These are phyloP conservation scores for Eucommia ulmoides DNA, from an alignment of 257 asterid species.

Conservation along the genomic window DNA sequence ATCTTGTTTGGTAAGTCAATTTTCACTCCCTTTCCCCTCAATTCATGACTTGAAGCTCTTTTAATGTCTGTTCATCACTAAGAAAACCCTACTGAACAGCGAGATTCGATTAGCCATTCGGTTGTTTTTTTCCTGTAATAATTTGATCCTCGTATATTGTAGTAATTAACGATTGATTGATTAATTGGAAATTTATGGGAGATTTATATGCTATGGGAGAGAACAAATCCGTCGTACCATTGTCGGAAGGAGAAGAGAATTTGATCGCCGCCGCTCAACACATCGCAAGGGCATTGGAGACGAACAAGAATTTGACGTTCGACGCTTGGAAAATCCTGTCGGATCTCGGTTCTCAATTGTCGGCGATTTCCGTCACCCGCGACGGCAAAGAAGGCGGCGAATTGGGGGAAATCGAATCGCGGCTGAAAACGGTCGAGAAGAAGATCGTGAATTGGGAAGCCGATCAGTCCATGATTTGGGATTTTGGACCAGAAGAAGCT, in stretches of 20 bases:
- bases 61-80: no score
- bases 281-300: background rate
- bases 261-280: background rate
- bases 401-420: background rate
- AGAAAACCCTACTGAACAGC: no score
- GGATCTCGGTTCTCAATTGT: background rate
- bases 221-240: background rate
- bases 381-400: background rate
- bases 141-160: no score
- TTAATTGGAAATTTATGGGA: no score
- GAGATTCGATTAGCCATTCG: no score
- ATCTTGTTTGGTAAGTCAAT: no score
- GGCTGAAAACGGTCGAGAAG: background rate
- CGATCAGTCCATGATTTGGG: background rate
- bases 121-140: no score
- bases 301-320: background rate
- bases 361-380: background rate
- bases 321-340: background rate
- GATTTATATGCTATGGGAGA: no score
- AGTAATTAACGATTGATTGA: no score
- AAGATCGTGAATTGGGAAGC: background rate
- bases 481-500: background rate
- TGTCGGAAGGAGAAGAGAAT: background rate
- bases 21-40: no score
- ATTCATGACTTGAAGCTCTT: no score